A percentile compares a stretch with the other conserved stretches of the same genome.
Evolutionary conservation across 306 rosid genomes (phyloP).

Genomic region (Albizia julibrissin): DNA sequence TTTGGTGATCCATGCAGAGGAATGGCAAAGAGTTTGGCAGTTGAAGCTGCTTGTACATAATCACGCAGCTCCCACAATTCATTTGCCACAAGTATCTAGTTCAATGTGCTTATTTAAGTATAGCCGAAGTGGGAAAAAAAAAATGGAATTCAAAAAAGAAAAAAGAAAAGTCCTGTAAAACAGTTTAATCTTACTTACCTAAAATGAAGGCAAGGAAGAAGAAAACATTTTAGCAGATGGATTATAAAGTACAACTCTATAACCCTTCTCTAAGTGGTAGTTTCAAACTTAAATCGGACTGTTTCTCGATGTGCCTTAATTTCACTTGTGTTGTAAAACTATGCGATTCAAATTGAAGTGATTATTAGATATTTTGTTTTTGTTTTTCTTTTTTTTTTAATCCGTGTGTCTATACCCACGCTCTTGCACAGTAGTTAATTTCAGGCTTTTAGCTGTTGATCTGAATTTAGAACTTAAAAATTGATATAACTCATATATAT

Average conservation of each 20-base stretch:
- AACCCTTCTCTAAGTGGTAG: neutral
- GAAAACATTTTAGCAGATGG: slow-evolving; percentile 23
- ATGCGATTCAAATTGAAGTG: neutral
- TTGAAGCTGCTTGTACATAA: slow-evolving; percentile 80
- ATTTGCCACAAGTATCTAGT: slow-evolving; percentile 8
- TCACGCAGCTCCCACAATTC: slow-evolving; percentile 19
- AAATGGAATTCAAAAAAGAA: slow-evolving; percentile 13
- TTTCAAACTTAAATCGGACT: neutral
- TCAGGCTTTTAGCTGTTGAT: neutral
- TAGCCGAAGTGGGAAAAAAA: neutral
- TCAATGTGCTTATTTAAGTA: slow-evolving; percentile 32
- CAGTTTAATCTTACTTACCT: slow-evolving; percentile 18
- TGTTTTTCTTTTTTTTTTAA: neutral
- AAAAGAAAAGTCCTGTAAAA: slow-evolving; percentile 2
- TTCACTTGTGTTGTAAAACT: neutral
- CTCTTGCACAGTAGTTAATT: neutral
- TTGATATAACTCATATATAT: neutral
- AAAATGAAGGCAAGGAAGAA: slow-evolving; percentile 14
- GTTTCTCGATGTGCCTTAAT: neutral
- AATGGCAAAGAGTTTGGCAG: slow-evolving; percentile 77
- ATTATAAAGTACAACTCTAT: neutral
- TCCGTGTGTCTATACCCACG: neutral
- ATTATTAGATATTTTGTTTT: neutral
- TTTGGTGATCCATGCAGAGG: slow-evolving; percentile 83
- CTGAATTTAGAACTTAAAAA: neutral